A percentile compares a stretch with the other conserved stretches of the same genome.
These are phyloP conservation scores for Rhodosporidiobolus sp. DNA, from an alignment of 768 basidiomycete genomes.

Conservation along the genomic window DNA sequence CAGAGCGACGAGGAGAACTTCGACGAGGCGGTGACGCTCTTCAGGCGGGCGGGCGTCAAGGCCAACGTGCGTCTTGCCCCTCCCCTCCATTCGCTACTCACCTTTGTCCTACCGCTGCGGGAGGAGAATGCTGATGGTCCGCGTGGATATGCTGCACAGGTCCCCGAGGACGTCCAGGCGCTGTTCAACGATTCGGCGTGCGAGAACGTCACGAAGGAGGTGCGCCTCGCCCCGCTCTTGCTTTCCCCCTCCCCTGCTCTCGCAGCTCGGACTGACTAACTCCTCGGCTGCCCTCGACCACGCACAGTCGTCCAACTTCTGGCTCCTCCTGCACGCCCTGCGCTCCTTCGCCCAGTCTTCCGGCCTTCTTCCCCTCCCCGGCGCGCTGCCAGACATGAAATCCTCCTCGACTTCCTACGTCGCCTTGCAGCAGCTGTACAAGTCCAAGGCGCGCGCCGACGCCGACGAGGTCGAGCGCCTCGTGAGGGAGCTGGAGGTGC, in stretches of 20 bases:
- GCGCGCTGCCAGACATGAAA: conserved; percentile 93
- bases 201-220: conserved; percentile 51
- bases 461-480: conserved; percentile 41
- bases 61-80: background rate
- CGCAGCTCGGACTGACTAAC: background rate
- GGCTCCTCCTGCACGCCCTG: conserved; percentile 72
- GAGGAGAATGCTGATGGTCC: background rate
- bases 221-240: conserved; percentile 38
- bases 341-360: conserved; percentile 56
- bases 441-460: conserved; percentile 58
- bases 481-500: conserved; percentile 41
- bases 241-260: background rate
- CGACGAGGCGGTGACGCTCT: conserved; percentile 87
- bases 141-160: conserved; percentile 46
- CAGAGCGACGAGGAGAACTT: conserved; percentile 86
- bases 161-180: conserved; percentile 65
- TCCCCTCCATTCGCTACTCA: background rate
- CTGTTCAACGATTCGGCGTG: conserved; percentile 66
- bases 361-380: conserved; percentile 69
- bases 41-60: conserved; percentile 50
- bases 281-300: too few relatives aligned
- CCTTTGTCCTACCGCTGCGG: background rate
- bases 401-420: conserved; percentile 80
- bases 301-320: conserved; percentile 64
- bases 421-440: conserved; percentile 79